Evolutionary conservation across 176 grass and related monocot species (phyloP).

Genomic region (Phoenix roebelenii): DNA sequence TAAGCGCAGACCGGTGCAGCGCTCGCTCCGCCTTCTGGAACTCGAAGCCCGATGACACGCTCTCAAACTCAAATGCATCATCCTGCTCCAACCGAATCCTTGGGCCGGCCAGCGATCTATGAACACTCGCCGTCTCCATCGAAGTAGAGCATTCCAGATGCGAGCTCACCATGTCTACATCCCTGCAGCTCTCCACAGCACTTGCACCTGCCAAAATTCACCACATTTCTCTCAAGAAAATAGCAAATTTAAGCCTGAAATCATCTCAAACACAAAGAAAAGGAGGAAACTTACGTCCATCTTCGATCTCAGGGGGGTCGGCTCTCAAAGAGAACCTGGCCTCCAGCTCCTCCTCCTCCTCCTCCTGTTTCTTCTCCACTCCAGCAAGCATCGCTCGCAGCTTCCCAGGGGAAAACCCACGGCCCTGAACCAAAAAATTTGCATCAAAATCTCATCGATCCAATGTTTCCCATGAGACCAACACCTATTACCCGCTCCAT

Average conservation of each 20-base stretch:
- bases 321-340: slow-evolving; percentile 54
- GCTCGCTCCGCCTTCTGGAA: slow-evolving; percentile 65
- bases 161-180: slow-evolving; percentile 53
- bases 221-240: background rate
- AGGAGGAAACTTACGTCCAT: slow-evolving; percentile 19
- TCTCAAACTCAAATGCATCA: slow-evolving; percentile 76
- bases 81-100: slow-evolving; percentile 48
- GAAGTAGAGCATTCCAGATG: slow-evolving; percentile 34
- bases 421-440: slow-evolving; percentile 29
- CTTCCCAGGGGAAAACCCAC: slow-evolving; percentile 93
- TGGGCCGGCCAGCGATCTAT: slow-evolving; percentile 27
- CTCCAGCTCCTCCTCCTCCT: slow-evolving; percentile 53
- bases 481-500: background rate
- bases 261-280: background rate
- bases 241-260: background rate
- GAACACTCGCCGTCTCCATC: slow-evolving; percentile 24
- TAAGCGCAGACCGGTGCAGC: slow-evolving; percentile 17
- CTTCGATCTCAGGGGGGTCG: slow-evolving; percentile 31
- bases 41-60: slow-evolving; percentile 71
- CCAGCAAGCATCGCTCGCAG: slow-evolving; percentile 87
- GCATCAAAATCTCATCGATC: background rate
- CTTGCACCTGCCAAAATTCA: slow-evolving; percentile 28
- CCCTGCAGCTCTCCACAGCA: slow-evolving; percentile 66
- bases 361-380: slow-evolving; percentile 57
- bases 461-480: background rate